Base-by-base conservation (phyloP, 768 basidiomycete species). In the Tulasnella sp. region DNA sequence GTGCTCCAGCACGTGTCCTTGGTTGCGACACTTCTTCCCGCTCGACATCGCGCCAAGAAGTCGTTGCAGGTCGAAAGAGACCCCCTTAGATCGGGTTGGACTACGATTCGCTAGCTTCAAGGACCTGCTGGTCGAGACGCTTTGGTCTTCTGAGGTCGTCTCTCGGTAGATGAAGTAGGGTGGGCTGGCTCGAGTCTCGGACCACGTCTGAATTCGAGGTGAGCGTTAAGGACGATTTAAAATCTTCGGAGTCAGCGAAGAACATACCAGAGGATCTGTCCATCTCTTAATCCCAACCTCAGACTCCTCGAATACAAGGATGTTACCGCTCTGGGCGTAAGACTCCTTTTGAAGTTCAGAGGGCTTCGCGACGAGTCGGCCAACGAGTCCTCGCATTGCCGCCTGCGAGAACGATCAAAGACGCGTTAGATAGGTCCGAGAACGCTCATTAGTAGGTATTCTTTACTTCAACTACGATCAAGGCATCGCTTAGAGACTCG, bases 281-380 rank as follows among this genome's bases (percentile, higher is more conserved):
- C 72, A 73, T 54, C 72, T 29, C 72, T 31, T 40, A 29, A 73
- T 73, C 22, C 72, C 72, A 29, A 36, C 22, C 31, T 73, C 72
- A 25, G 19, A n/a, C 42, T 73, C 72, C 29, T 73, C 72, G 14
- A 45, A 73, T 7, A 73, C 36, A 8, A 73, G 4, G n/a, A 73
- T 45, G 72, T 42, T 73, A 37, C 72, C 72, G 45, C 49, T 73
- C 40, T 49, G 39, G 11, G 72, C 19, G 42, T 45, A 73, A 4
- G 6, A 6, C 25, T 73, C 40, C 34, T 73, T 73, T 42, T 73
- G 14, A 9, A 11, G 0, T 9, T 73, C 72, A 0, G 42, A 11
- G 17, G 72, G 72, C 40, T 54, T 73, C 25, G 37, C 6, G 25
- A 73, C 5, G 72, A 73, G 6, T 25, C 72, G 42, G 3, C 72